phyloP scores from a whole-genome alignment of 1,284 basidiomycete genomes.

The Sphagnurus paluster region DNA sequence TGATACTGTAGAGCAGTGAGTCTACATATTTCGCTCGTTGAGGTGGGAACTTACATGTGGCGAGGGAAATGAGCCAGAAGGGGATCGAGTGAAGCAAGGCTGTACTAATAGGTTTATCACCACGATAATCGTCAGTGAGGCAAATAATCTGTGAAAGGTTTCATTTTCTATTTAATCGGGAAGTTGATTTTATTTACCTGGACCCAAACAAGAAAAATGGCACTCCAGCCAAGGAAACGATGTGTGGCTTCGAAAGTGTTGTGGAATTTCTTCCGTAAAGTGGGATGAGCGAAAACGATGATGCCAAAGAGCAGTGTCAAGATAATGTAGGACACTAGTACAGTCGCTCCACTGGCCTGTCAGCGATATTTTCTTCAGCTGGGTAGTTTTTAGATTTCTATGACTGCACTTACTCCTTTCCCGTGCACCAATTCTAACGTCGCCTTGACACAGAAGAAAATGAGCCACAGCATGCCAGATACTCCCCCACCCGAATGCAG shows the following conservation, averaged over 20 bases:
- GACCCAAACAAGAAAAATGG: slow-evolving; percentile 54
- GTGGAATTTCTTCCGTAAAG: slow-evolving; percentile 44
- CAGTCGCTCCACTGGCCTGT: slow-evolving; percentile 43
- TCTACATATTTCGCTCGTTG: no score
- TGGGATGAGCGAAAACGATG: slow-evolving; percentile 49
- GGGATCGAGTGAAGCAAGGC: slow-evolving; percentile 46
- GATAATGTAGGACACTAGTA: slow-evolving; percentile 53
- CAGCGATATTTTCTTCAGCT: slow-evolving; percentile 1
- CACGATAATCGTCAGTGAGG: slow-evolving; percentile 54
- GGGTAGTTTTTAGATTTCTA: not conserved
- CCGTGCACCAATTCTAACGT: slow-evolving; percentile 46
- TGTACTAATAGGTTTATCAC: slow-evolving; percentile 37
- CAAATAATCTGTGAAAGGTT: slow-evolving; percentile 39
- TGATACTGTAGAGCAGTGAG: slow-evolving; percentile 40
- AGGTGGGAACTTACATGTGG: slow-evolving; percentile 46
- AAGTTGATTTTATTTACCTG: slow-evolving; percentile 35
- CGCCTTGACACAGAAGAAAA: slow-evolving; percentile 49
- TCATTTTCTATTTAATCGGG: slow-evolving; percentile 6
- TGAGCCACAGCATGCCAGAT: slow-evolving; percentile 54
- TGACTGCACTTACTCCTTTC: slow-evolving; percentile 33
- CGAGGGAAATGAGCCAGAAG: slow-evolving; percentile 54
- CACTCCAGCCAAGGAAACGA: slow-evolving; percentile 58
- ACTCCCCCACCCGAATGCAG: slow-evolving; percentile 57
- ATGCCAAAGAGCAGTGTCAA: slow-evolving; percentile 48
- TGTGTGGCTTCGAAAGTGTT: slow-evolving; percentile 55